Conservation (phyloP, 805 yeast genomes). For the Candida vartiovaarae region DNA sequence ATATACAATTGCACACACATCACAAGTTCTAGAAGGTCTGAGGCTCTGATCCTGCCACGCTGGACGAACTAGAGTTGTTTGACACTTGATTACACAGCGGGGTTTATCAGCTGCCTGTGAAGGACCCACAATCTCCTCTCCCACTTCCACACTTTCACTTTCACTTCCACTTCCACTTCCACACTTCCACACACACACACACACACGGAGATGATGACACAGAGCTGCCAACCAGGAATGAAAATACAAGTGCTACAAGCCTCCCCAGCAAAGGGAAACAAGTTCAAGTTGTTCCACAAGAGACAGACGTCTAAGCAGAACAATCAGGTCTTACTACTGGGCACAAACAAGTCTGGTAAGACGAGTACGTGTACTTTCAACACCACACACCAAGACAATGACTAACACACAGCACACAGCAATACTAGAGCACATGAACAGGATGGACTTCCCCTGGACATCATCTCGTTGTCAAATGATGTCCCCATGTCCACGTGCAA, state of each 20-base stretch:
- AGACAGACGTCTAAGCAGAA: neutral
- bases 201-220: too few species aligned
- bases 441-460: conserved; percentile 11
- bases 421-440: conserved; percentile 10
- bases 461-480: conserved; percentile 15
- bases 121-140: too few species aligned
- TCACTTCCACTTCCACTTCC: too few species aligned
- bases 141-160: too few species aligned
- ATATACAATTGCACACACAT: too few species aligned
- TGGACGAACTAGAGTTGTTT: too few species aligned
- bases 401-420: conserved; percentile 7
- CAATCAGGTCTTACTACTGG: conserved; percentile 12
- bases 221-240: too few species aligned
- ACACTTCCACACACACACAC: too few species aligned
- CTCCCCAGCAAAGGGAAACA: conserved; percentile 6
- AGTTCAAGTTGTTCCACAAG: conserved; percentile 5
- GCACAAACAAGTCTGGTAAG: conserved; percentile 16
- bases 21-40: too few species aligned
- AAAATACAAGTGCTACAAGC: conserved; percentile 18
- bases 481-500: conserved; percentile 14
- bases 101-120: too few species aligned
- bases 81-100: too few species aligned
- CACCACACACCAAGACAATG: neutral
- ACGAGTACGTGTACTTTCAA: conserved; percentile 6
- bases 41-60: too few species aligned